Conservation (phyloP, 176 grass and related monocot genomes). For the Eragrostis nindensis region DNA sequence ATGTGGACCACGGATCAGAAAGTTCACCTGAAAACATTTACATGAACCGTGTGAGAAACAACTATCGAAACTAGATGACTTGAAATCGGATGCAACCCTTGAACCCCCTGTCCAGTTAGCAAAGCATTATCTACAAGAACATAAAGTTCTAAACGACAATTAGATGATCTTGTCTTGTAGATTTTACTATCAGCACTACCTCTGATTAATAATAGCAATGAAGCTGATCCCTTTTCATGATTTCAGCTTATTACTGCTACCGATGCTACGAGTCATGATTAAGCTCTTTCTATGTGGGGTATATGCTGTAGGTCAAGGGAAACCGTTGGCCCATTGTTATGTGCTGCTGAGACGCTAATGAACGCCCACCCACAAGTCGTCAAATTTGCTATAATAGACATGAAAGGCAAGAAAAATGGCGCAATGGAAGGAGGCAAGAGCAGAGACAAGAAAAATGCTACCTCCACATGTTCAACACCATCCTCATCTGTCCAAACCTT, state of each 20-base stretch:
- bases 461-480: slow-evolving; percentile 93
- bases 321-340: background rate
- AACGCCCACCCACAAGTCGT: background rate
- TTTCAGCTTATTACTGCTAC: background rate
- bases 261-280: slow-evolving; percentile 12
- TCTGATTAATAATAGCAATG: background rate
- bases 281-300: background rate
- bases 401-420: slow-evolving; percentile 18
- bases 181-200: background rate
- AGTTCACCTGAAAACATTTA: slow-evolving; percentile 71
- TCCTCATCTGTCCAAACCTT: slow-evolving; percentile 97
- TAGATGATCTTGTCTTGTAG: background rate
- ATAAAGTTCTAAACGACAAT: slow-evolving; percentile 13
- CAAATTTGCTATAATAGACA: slow-evolving; percentile 1
- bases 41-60: slow-evolving; percentile 9
- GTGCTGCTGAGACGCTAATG: slow-evolving; percentile 32
- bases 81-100: slow-evolving; percentile 23
- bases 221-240: background rate
- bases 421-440: background rate
- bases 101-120: background rate
- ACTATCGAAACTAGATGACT: slow-evolving; percentile 1
- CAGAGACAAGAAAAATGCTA: slow-evolving; percentile 41
- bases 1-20: slow-evolving; percentile 84
- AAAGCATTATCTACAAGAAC: background rate
- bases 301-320: background rate